Percentiles rank a stretch among this genome's conserved stretches.
phyloP scores from a whole-genome alignment of 139 green algal genomes.

The Tetradesmus lagerheimii region DNA sequence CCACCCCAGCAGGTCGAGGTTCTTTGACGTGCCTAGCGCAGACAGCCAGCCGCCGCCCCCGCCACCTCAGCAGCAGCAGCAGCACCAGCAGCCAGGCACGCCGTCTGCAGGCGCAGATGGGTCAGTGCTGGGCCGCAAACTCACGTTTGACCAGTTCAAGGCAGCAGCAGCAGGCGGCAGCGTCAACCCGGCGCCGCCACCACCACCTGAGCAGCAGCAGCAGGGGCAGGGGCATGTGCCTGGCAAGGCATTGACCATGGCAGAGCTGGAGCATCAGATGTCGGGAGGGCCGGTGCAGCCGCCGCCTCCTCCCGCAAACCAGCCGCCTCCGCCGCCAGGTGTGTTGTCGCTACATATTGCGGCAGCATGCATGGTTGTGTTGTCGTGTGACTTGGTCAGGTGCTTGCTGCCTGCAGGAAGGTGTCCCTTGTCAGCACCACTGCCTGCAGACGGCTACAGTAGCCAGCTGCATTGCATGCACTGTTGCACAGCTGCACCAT shows the following conservation, averaged over 20 bases:
- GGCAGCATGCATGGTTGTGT: too few relatives aligned
- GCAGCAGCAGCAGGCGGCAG: conserved; percentile 33
- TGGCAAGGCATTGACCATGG: conserved; percentile 23
- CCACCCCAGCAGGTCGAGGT: conserved; percentile 14
- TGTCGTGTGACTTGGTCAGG: too few relatives aligned
- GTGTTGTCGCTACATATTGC: too few relatives aligned
- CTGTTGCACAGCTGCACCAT: background rate
- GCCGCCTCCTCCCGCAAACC: background rate
- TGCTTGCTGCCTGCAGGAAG: background rate
- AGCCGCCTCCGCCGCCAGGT: conserved; percentile 1
- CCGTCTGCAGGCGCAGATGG: background rate
- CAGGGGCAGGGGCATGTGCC: background rate
- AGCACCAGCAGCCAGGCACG: conserved; percentile 9
- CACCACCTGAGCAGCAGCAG: conserved; percentile 15
- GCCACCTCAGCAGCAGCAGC: conserved; percentile 11
- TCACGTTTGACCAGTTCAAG: conserved; percentile 54
- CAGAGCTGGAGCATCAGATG: conserved; percentile 40
- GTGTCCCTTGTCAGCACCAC: background rate
- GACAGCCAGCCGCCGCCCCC: background rate
- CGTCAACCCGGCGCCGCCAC: background rate
- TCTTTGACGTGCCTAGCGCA: conserved; percentile 34
- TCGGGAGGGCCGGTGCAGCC: conserved; percentile 13
- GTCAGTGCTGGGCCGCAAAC: conserved; percentile 29
- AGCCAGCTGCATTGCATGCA: too few relatives aligned
- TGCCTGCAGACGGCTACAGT: too few relatives aligned